Evolutionary conservation across 148 eudicot genomes (phyloP).

Genomic region (Vaccinium corymbosum): DNA sequence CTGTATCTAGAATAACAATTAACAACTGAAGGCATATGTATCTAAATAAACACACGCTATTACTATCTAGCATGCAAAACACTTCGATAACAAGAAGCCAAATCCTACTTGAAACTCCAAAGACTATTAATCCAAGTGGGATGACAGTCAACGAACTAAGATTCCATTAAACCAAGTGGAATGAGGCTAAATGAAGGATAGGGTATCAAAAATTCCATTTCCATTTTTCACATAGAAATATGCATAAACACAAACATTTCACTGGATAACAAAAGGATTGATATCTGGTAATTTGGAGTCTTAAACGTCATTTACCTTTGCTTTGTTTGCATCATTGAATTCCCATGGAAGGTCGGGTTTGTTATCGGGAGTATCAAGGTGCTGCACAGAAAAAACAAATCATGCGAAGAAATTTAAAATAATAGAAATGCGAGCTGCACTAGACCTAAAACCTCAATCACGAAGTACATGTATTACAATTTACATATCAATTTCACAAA

Average conservation of each 20-base stretch:
- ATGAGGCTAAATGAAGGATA: neutral
- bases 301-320: constrained; percentile 39
- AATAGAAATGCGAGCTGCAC: neutral
- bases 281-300: too few relatives aligned
- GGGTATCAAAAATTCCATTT: neutral
- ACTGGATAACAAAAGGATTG: neutral
- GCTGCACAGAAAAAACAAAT: constrained; percentile 38
- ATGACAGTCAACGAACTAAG: neutral
- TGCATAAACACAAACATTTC: neutral
- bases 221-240: neutral
- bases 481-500: neutral
- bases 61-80: neutral
- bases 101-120: neutral
- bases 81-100: neutral
- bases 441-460: neutral
- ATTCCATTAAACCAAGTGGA: neutral
- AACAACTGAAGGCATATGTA: neutral
- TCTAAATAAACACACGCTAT: neutral
- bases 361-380: constrained; percentile 84
- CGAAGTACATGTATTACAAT: too few relatives aligned
- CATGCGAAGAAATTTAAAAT: neutral
- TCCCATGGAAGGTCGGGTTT: constrained; percentile 76
- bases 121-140: neutral
- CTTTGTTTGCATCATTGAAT: constrained; percentile 54
- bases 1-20: neutral